Conservation (phyloP, 148 eudicot species). For the Nepenthes gracilis region DNA sequence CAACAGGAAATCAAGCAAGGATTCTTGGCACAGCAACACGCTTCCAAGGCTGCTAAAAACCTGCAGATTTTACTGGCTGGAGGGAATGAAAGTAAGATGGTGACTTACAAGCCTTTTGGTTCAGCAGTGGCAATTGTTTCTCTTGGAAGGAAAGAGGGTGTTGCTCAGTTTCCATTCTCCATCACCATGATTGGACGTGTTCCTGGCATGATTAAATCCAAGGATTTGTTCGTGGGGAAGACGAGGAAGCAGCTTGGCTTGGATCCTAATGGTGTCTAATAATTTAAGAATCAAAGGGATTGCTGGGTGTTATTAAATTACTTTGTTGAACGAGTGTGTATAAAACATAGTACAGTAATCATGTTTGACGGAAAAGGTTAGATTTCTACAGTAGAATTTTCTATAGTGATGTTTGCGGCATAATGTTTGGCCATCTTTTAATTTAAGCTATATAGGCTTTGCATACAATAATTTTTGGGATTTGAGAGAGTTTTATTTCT, state of each 20-base stretch:
- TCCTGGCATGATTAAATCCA: constrained; percentile 44
- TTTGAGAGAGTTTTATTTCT: too few relatives aligned
- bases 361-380: too few relatives aligned
- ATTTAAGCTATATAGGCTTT: too few relatives aligned
- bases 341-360: too few relatives aligned
- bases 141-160: constrained; percentile 42
- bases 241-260: constrained; percentile 37
- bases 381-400: too few relatives aligned
- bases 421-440: too few relatives aligned
- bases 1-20: constrained; percentile 58
- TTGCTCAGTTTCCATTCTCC: constrained; percentile 31
- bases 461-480: too few relatives aligned
- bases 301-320: too few relatives aligned
- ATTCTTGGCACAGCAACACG: constrained; percentile 48
- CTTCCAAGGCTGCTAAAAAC: constrained; percentile 43
- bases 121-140: constrained; percentile 34
- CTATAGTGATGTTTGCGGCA: too few relatives aligned
- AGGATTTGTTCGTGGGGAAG: constrained; percentile 42
- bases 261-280: constrained; percentile 6
- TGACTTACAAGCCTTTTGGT: constrained; percentile 24
- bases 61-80: constrained; percentile 30
- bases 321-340: too few relatives aligned
- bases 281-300: neutral
- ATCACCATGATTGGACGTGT: constrained; percentile 34
- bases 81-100: constrained; percentile 36